These are phyloP conservation scores for Dipteronia sinensis DNA, from an alignment of 345 rosid species.

Conservation along the genomic window DNA sequence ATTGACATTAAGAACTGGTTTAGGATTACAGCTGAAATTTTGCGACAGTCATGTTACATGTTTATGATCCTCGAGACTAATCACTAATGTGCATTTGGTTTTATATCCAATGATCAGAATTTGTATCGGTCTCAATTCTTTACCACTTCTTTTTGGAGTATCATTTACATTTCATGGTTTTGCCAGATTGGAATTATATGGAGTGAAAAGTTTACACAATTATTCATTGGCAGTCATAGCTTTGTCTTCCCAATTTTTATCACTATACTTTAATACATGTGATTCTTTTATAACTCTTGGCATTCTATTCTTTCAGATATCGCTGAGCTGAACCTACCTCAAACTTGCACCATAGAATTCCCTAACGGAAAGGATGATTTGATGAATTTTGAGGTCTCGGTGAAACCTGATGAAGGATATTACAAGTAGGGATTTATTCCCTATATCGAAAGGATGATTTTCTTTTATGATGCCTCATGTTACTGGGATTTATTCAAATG, in stretches of 20 bases:
- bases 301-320: constrained; percentile 47
- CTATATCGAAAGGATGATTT: neutral
- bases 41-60: neutral
- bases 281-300: neutral
- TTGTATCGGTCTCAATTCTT: neutral
- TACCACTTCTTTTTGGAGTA: neutral
- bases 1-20: neutral
- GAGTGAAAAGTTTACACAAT: neutral
- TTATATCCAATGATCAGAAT: too few relatives aligned
- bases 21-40: neutral
- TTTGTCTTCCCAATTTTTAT: neutral
- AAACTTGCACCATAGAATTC: constrained; percentile 64
- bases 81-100: too few relatives aligned
- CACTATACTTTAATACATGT: neutral
- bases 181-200: neutral
- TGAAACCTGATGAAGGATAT: constrained; percentile 86
- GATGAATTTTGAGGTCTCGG: constrained; percentile 81
- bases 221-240: neutral
- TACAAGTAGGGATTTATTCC: constrained; percentile 53
- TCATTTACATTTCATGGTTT: neutral
- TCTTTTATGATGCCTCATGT: constrained; percentile 5
- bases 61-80: neutral
- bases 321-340: constrained; percentile 76
- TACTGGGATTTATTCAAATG: neutral
- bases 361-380: constrained; percentile 81